phyloP scores from a whole-genome alignment of 2,329 filamentous ascomycete genomes.

The Phoma sp. region DNA sequence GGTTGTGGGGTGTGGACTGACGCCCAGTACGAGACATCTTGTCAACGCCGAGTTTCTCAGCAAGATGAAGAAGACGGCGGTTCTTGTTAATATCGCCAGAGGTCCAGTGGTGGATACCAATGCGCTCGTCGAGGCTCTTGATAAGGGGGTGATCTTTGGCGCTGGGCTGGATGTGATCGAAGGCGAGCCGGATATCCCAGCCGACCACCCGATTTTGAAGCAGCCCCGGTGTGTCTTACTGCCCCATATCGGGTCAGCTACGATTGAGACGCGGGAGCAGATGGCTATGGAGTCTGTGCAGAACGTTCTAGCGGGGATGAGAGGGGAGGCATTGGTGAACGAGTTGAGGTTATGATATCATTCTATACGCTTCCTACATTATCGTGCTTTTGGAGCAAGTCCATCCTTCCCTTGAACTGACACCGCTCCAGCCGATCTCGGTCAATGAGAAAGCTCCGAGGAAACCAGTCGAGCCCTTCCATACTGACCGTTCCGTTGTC shows the following conservation, averaged over 20 bases:
- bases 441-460: conserved; percentile 57
- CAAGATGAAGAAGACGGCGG: conserved; percentile 59
- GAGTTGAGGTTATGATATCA: conserved; percentile 28
- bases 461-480: conserved; percentile 57
- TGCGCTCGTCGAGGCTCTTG: conserved; percentile 58
- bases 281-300: conserved; percentile 64
- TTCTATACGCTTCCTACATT: not conserved
- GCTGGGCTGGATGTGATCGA: conserved; percentile 64
- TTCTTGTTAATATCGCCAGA: conserved; percentile 63
- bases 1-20: conserved; percentile 37
- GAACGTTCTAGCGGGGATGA: conserved; percentile 53
- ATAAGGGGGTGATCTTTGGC: conserved; percentile 58
- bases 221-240: conserved; percentile 59
- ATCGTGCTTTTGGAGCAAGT: conserved; percentile 22
- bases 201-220: conserved; percentile 55
- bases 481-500: not conserved
- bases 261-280: conserved; percentile 62
- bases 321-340: conserved; percentile 36
- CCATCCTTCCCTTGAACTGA: conserved; percentile 34
- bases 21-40: conserved; percentile 35
- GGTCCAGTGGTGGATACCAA: conserved; percentile 62
- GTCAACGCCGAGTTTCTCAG: conserved; percentile 46
- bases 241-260: conserved; percentile 65
- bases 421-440: conserved; percentile 50
- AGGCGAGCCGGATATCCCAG: conserved; percentile 57